Evolutionary conservation across 2,329 filamentous ascomycete species (phyloP).

Genomic region (Aspergillus piperis): DNA sequence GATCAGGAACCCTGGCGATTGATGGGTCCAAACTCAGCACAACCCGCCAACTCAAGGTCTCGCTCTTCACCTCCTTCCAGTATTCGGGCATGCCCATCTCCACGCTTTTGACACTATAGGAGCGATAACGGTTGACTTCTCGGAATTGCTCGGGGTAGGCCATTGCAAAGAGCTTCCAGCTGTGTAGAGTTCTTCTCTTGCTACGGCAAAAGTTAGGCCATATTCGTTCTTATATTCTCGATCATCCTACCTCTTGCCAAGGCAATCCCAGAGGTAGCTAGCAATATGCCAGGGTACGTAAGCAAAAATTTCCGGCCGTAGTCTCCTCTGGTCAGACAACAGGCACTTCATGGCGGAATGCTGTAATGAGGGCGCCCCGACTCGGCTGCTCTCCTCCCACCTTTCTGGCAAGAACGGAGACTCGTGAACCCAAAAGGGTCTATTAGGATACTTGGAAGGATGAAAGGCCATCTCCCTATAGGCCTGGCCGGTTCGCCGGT

Average conservation of each 20-base stretch:
- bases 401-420: conserved; percentile 36
- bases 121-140: conserved; percentile 29
- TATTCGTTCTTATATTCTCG: neutral
- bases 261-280: conserved; percentile 41
- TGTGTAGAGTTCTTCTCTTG: conserved; percentile 41
- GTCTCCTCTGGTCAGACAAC: conserved; percentile 39
- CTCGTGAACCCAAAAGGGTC: conserved; percentile 42
- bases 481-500: conserved; percentile 18
- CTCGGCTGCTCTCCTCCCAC: conserved; percentile 26
- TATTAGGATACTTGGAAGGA: conserved; percentile 16
- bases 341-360: conserved; percentile 34
- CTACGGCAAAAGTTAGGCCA: conserved; percentile 23
- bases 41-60: conserved; percentile 36
- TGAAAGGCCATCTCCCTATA: conserved; percentile 16
- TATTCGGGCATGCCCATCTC: conserved; percentile 38
- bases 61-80: conserved; percentile 36
- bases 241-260: conserved; percentile 36
- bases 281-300: conserved; percentile 44
- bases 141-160: conserved; percentile 41
- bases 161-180: conserved; percentile 47
- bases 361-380: conserved; percentile 38
- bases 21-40: conserved; percentile 38
- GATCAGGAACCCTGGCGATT: conserved; percentile 34
- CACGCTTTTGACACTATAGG: conserved; percentile 33
- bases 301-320: conserved; percentile 39